These are phyloP conservation scores for Vigna trinervia DNA, from an alignment of 306 rosid genomes.

Conservation along the genomic window DNA sequence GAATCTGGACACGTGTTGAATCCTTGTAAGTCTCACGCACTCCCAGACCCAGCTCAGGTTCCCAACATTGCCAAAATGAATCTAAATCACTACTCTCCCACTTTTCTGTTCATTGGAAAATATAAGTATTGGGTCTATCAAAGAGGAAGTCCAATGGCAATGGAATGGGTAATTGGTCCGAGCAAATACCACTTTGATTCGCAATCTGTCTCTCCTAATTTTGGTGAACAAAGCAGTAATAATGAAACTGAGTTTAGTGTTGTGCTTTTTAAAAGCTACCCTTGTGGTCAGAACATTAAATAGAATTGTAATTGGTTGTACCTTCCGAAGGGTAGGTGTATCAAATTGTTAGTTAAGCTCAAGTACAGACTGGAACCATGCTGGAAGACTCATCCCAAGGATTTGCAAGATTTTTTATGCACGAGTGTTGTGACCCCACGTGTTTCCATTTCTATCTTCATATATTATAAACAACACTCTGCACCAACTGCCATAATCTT, in stretches of 20 bases:
- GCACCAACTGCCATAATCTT: no score
- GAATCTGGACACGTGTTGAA: constrained; percentile 60
- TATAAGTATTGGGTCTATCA: no score
- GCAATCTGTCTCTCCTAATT: no score
- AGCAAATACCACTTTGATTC: no score
- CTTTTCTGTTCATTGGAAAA: not conserved
- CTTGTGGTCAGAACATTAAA: no score
- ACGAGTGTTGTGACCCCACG: not conserved
- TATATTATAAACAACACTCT: not conserved
- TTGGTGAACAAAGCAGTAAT: no score
- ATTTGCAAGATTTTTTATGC: not conserved
- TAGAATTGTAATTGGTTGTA: constrained; percentile 41
- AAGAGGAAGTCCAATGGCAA: no score
- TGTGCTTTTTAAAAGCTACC: no score
- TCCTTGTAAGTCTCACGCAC: constrained; percentile 9
- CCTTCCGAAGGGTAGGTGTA: constrained; percentile 27
- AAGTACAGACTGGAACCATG: constrained; percentile 55
- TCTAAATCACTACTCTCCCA: not conserved
- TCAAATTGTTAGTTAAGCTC: not conserved
- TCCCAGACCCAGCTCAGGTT: not conserved
- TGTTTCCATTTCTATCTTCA: not conserved
- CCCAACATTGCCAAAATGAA: not conserved
- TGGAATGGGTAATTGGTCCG: no score
- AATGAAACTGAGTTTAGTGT: no score
- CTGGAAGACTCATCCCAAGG: constrained; percentile 40